Evolutionary conservation across 768 basidiomycete genomes (phyloP), one percentile per base, ranked within the genome.

Genomic region (Hericium alpestre): DNA sequence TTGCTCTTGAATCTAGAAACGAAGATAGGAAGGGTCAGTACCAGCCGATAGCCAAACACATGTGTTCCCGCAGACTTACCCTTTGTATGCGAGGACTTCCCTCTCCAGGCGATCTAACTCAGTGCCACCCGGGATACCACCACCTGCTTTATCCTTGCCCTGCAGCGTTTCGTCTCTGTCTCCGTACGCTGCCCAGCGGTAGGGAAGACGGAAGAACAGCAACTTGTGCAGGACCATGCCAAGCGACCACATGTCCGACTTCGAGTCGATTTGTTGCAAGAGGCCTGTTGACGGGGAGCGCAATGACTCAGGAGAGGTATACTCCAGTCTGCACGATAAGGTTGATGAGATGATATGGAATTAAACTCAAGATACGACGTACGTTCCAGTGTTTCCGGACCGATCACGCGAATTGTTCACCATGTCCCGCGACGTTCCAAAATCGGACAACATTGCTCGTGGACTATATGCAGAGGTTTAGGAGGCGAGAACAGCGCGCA

Each of bases 181-280:
- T 0, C 80, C 81, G 41, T 78, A 78, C 1, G 83, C 74, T 1
- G 87, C 84, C 61, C 90, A 83, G 16, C 76, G 78, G 65, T 93
- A 97, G 0, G 95, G 94, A 18, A 95, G 71, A 38, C 82, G 81
- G 72, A 97, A 93, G 73, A 96, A 98, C 1, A 95, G 72, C 59
- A 98, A 77, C 64, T 93, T 94, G 74, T 97, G 85, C 16, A 98
- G 76, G 56, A 98, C 90, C 87, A 98, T 93, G 60, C 94, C 94
- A 15, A 98, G 76, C 5, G 90, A 91, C 94, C 95, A 98, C 84
- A 96, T 93, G 66, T 98, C 94, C 4, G 89, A 81, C 65, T 93
- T 93, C 0, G 91, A 90, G 64, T 90, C 87, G 2, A 91, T 77
- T 49, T 87, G 84, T 8, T 74, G 76, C 8, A 89, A 80, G 20